These are phyloP conservation scores for Echites panduratus DNA, from an alignment of 257 asterid genomes.

Conservation along the genomic window DNA sequence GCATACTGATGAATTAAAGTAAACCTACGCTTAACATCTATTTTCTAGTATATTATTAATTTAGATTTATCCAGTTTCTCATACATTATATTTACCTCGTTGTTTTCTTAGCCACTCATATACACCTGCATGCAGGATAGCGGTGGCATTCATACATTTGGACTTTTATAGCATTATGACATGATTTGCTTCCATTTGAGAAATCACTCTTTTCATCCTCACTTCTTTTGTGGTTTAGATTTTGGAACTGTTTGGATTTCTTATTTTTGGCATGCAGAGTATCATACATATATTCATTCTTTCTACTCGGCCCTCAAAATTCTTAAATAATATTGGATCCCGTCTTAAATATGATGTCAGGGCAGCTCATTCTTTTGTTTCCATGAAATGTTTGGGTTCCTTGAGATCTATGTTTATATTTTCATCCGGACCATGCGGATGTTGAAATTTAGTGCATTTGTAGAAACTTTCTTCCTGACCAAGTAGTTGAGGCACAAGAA, in stretches of 20 bases:
- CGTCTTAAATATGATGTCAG: not conserved
- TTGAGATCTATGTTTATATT: not conserved
- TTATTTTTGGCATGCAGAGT: not conserved
- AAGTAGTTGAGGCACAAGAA: not conserved
- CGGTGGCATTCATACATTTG: not conserved
- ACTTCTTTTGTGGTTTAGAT: not conserved
- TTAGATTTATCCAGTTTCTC: not conserved
- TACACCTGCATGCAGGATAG: not conserved
- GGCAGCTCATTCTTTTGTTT: not conserved
- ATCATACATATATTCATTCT: not conserved
- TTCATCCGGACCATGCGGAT: not conserved
- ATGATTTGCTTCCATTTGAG: not conserved
- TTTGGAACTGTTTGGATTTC: not conserved
- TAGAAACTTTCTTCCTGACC: not conserved
- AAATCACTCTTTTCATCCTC: not conserved
- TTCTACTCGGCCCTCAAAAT: not conserved
- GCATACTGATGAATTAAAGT: constrained; percentile 80
- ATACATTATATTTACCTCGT: not conserved
- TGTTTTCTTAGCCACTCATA: not conserved
- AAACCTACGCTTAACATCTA: constrained; percentile 7
- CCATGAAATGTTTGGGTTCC: not conserved
- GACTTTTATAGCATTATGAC: not conserved
- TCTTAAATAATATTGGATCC: not conserved
- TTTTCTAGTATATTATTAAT: constrained; percentile 1
- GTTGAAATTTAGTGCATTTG: not conserved